Base-by-base conservation (phyloP, 768 basidiomycete species). In the Xanthoconium stramineum region DNA sequence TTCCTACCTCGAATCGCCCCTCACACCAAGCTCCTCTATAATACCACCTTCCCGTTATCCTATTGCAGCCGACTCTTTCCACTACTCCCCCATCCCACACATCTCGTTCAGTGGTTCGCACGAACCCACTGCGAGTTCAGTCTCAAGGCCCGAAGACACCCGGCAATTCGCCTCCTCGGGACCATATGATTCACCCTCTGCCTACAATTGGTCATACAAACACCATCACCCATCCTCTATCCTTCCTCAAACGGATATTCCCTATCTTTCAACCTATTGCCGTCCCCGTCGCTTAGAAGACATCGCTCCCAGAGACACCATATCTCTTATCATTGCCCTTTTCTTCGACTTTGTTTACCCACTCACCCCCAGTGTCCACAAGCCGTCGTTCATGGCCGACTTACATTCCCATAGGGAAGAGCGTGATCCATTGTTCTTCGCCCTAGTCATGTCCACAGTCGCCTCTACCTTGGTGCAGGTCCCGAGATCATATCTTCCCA, bases 321-420 rank as follows among this genome's bases (percentile, higher is more conserved):
- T 94, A 47, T 82, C 83, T 39, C 83, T 90, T 56, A 89, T 96
- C 62, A 85, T 94, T 59, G 81, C 87, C 38, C 82, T 95, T 13
- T 97, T 93, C 75, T 96, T 95, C 68, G 94, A 95, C 70, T 96
- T 91, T 68, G 91, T 95, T 47, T 94, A 94, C 71, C 89, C 91
- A 10, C 79, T 96, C 33, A 95, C 91, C 10, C 94, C 94, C 6
- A 93, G 90, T 70, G 75, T 97, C 43, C 94, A 97, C 75, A 89
- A 89, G 66, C 91, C 91, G 29, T 90, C 89, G 2, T 94, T 94
- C 70, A 87, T 93, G 83, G 87, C 89, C n/a, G 94, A 94, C 73
- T 76, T 97, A 32, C 84, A 87, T 59, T 77, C 83, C 0, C 83
- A 82, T 42, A 74, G 91, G 55, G 94, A 95, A 73, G 91, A 94